Evolutionary conservation across 768 basidiomycete genomes (phyloP).

Genomic region (Mycena kentingensis): DNA sequence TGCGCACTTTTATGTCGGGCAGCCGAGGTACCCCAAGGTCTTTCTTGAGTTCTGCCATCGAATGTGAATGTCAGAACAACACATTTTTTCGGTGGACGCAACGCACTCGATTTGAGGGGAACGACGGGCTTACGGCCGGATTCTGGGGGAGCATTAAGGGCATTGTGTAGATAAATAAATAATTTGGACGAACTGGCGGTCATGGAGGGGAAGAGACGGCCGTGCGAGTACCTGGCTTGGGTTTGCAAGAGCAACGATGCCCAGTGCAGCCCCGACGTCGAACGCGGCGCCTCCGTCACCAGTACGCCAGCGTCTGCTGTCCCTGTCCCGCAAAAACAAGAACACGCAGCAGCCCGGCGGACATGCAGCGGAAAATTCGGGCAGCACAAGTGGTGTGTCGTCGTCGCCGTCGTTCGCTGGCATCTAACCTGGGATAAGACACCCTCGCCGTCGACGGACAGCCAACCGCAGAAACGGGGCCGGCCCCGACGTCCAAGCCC

Average conservation of each 20-base stretch:
- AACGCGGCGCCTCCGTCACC: conserved; percentile 12
- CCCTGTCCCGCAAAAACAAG: conserved; percentile 23
- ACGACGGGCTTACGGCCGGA: conserved; percentile 13
- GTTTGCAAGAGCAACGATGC: no score
- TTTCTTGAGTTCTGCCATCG: conserved; percentile 70
- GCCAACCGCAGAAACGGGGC: conserved; percentile 23
- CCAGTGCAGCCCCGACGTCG: no score
- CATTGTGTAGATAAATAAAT: not conserved
- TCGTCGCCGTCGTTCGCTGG: conserved; percentile 1
- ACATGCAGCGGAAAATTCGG: conserved; percentile 28
- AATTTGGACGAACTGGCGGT: conserved; percentile 6
- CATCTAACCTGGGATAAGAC: no score
- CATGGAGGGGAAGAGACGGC: conserved; percentile 3
- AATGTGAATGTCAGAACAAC: not conserved
- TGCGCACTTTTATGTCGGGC: conserved; percentile 66
- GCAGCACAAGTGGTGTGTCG: conserved; percentile 31
- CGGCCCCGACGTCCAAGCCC: conserved; percentile 25
- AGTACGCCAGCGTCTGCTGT: conserved; percentile 22
- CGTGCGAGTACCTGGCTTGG: not conserved
- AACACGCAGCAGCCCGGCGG: conserved; percentile 21
- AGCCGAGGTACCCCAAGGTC: conserved; percentile 88
- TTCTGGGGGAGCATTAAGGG: conserved; percentile 4
- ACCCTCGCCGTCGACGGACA: conserved; percentile 25
- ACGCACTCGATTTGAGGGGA: conserved; percentile 23
- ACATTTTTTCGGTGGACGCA: not conserved